These are phyloP conservation scores for Wickerhamiella lipophila DNA, from an alignment of 805 yeast species.

Conservation along the genomic window DNA sequence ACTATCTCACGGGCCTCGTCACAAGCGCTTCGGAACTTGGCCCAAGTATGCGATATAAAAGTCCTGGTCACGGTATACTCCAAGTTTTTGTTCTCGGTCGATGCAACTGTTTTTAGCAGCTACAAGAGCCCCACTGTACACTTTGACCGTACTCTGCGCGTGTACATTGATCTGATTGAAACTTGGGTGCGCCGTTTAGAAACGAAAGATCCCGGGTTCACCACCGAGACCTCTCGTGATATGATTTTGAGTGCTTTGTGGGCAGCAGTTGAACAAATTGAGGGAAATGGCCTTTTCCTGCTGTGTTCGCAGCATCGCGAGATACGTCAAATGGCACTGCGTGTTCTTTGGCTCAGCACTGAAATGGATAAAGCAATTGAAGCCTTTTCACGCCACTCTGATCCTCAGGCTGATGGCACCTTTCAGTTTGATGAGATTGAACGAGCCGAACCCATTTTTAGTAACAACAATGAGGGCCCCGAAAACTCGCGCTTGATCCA, in stretches of 20 bases:
- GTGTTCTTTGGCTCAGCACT: conserved; percentile 64
- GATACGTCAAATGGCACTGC: conserved; percentile 61
- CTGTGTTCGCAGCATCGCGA: conserved; percentile 75
- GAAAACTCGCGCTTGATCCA: conserved; percentile 38
- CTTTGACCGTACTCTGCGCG: conserved; percentile 43
- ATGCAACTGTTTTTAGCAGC: conserved; percentile 38
- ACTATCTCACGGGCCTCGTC: conserved; percentile 54
- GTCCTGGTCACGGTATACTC: conserved; percentile 63
- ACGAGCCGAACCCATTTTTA: not conserved
- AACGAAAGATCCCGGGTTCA: conserved; percentile 17
- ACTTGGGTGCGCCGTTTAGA: conserved; percentile 49
- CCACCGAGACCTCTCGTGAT: conserved; percentile 10
- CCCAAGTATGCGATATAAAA: conserved; percentile 56
- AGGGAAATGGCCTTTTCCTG: conserved; percentile 88
- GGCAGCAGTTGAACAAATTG: conserved; percentile 85
- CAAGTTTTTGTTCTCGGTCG: conserved; percentile 64
- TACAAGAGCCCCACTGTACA: conserved; percentile 49
- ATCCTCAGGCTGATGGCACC: conserved; percentile 15
- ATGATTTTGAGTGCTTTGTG: conserved; percentile 38
- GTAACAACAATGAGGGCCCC: conserved; percentile 3
- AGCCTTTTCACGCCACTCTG: conserved; percentile 10
- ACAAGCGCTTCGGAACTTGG: conserved; percentile 50
- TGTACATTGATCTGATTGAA: conserved; percentile 66
- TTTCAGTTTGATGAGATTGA: conserved; percentile 13
- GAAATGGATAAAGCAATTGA: conserved; percentile 76